Conservation (phyloP, 2,329 filamentous ascomycete species). For the Phoma herbarum region DNA sequence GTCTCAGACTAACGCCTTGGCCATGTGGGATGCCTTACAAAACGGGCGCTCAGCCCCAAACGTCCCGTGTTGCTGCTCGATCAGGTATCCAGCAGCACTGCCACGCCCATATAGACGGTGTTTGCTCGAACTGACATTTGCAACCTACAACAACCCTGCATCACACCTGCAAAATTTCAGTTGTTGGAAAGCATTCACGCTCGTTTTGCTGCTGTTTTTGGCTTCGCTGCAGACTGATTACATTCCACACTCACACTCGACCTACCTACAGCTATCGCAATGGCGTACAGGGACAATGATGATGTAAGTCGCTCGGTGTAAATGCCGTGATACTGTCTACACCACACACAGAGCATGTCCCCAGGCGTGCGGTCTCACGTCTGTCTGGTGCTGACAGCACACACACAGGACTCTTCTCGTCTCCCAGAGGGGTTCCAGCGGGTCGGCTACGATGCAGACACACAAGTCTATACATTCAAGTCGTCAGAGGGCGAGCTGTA, state of each 20-base stretch:
- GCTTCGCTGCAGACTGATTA: conserved; percentile 17
- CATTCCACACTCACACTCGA: background rate
- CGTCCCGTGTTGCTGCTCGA: conserved; percentile 5
- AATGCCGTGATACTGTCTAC: background rate
- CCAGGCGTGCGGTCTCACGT: background rate
- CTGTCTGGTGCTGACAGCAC: background rate
- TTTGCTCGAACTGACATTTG: background rate
- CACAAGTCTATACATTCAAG: conserved; percentile 62
- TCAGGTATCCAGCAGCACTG: conserved; percentile 9
- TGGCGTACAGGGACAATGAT: conserved; percentile 20
- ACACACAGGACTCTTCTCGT: conserved; percentile 58
- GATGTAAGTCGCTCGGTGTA: conserved; percentile 6
- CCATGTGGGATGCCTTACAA: conserved; percentile 9
- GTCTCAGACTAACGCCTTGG: conserved; percentile 5
- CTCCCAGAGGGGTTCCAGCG: conserved; percentile 65
- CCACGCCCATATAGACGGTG: conserved; percentile 4
- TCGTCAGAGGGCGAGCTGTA: conserved; percentile 60
- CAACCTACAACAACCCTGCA: background rate
- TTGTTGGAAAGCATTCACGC: background rate
- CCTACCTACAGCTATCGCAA: conserved; percentile 1
- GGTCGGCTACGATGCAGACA: conserved; percentile 66
- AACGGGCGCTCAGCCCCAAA: conserved; percentile 10
- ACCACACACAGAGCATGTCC: background rate
- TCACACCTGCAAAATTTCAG: background rate
- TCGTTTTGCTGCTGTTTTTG: background rate